phyloP scores from a whole-genome alignment of 345 rosid species.

The Erucastrum elatum region DNA sequence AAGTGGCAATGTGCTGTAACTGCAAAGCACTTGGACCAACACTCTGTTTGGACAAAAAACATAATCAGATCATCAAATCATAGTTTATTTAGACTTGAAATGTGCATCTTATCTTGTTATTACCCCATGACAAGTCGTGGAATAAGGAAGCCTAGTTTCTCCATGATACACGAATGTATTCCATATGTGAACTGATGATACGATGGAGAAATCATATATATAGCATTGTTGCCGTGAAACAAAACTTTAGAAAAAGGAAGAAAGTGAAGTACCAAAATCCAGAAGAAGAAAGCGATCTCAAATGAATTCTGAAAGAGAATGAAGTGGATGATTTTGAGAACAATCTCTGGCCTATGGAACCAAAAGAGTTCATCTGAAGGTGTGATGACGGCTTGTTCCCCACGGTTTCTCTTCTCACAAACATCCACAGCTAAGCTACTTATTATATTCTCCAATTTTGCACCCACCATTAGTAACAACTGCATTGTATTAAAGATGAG shows the following conservation, averaged over 20 bases:
- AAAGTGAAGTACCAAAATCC: conserved; percentile 60
- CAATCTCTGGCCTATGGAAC: conserved; percentile 53
- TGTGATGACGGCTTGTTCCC: conserved; percentile 49
- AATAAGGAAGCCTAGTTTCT: conserved; percentile 55
- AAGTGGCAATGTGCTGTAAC: conserved; percentile 82
- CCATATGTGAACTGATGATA: conserved; percentile 64
- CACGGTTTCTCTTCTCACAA: conserved; percentile 10
- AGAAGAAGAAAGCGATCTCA: conserved; percentile 86
- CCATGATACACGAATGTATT: conserved; percentile 82
- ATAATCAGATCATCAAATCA: neutral
- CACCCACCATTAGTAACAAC: conserved; percentile 79
- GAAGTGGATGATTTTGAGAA: conserved; percentile 74
- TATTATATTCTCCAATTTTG: conserved; percentile 75
- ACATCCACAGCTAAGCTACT: conserved; percentile 56
- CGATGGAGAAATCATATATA: neutral
- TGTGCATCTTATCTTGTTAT: neutral
- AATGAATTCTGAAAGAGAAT: conserved; percentile 82
- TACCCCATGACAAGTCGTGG: conserved; percentile 85
- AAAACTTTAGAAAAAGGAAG: neutral
- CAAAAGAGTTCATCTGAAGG: conserved; percentile 84
- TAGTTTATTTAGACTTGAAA: neutral
- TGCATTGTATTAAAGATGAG: conserved; percentile 26
- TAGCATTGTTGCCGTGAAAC: neutral
- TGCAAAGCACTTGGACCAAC: conserved; percentile 82
- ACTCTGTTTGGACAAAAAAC: conserved; percentile 47